Conservation (phyloP, 2,329 filamentous ascomycete genomes). For the Lecanicillium sp. region DNA sequence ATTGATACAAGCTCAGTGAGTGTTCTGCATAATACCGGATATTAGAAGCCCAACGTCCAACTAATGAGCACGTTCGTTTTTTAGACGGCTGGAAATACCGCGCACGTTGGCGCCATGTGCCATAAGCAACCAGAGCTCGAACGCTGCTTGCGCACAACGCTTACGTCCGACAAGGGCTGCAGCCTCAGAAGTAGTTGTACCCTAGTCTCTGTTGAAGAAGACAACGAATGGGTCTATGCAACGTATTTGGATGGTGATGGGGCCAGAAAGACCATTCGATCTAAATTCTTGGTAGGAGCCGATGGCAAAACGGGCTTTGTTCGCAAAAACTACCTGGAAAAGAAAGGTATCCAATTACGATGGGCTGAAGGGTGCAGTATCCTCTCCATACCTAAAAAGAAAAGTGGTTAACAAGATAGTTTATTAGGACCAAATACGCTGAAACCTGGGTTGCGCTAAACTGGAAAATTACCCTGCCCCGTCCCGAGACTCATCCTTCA, state of each 20-base stretch:
- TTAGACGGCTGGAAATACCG: slow-evolving; percentile 17
- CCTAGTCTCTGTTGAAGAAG: slow-evolving; percentile 10
- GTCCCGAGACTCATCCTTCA: slow-evolving; percentile 34
- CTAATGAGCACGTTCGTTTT: too few relatives aligned
- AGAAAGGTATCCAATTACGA: slow-evolving; percentile 29
- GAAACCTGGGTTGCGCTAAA: slow-evolving; percentile 42
- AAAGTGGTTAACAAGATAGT: too few relatives aligned
- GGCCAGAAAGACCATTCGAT: slow-evolving; percentile 3
- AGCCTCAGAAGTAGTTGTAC: slow-evolving; percentile 5
- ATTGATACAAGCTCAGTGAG: too few relatives aligned
- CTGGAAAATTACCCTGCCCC: slow-evolving; percentile 33
- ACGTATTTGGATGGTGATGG: slow-evolving; percentile 10
- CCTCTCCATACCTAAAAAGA: too few relatives aligned
- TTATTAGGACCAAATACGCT: slow-evolving; percentile 18
- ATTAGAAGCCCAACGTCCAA: too few relatives aligned
- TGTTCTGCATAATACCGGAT: too few relatives aligned
- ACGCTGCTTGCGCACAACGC: slow-evolving; percentile 10
- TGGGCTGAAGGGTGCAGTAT: too few relatives aligned
- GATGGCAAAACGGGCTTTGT: slow-evolving; percentile 40
- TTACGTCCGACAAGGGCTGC: slow-evolving; percentile 17
- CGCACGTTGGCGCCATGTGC: slow-evolving; percentile 10
- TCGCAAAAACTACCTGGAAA: slow-evolving; percentile 36
- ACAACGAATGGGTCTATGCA: slow-evolving; percentile 21
- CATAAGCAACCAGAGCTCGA: slow-evolving; percentile 19
- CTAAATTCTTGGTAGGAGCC: slow-evolving; percentile 28